phyloP scores from a whole-genome alignment of 495 filamentous ascomycete species.

The Elasticomyces elasticus region DNA sequence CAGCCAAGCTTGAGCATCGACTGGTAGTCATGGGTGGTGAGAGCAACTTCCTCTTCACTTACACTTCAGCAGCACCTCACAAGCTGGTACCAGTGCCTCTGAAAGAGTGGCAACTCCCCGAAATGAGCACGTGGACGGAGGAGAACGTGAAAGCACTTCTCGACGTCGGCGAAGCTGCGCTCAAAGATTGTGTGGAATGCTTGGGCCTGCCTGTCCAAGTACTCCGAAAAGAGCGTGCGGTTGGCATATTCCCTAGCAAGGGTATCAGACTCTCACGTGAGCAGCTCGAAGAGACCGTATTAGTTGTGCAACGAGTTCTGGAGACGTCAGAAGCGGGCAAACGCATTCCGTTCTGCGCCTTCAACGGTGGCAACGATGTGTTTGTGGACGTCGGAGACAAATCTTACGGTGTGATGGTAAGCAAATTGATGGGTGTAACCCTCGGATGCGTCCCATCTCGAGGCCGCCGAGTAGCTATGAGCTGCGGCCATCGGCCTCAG shows the following conservation, averaged over 20 bases:
- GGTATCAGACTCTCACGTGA: slow-evolving; percentile 67
- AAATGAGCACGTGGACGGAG: slow-evolving; percentile 81
- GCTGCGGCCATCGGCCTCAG: too few species aligned
- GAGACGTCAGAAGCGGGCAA: slow-evolving; percentile 64
- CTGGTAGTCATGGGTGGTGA: slow-evolving; percentile 82
- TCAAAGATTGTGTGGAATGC: slow-evolving; percentile 66
- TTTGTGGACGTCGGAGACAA: slow-evolving; percentile 99
- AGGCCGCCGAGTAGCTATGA: too few species aligned
- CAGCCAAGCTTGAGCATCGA: slow-evolving; percentile 54
- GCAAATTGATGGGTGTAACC: too few species aligned
- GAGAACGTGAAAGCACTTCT: slow-evolving; percentile 66
- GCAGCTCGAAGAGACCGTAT: slow-evolving; percentile 87
- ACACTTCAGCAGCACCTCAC: slow-evolving; percentile 44
- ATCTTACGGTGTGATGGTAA: slow-evolving; percentile 84
- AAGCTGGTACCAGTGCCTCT: slow-evolving; percentile 53
- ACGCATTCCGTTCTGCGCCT: slow-evolving; percentile 86
- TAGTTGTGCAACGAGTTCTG: slow-evolving; percentile 83
- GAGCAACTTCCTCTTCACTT: slow-evolving; percentile 80
- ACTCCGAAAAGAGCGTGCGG: slow-evolving; percentile 84
- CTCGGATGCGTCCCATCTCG: too few species aligned
- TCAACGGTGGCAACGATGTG: slow-evolving; percentile 55
- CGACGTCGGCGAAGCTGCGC: slow-evolving; percentile 72
- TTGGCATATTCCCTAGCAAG: slow-evolving; percentile 70
- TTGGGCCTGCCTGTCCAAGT: slow-evolving; percentile 67
- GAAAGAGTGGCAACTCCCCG: slow-evolving; percentile 67